These are phyloP conservation scores for Candida mesenterica DNA, from an alignment of 1,139 yeast species.

Conservation along the genomic window DNA sequence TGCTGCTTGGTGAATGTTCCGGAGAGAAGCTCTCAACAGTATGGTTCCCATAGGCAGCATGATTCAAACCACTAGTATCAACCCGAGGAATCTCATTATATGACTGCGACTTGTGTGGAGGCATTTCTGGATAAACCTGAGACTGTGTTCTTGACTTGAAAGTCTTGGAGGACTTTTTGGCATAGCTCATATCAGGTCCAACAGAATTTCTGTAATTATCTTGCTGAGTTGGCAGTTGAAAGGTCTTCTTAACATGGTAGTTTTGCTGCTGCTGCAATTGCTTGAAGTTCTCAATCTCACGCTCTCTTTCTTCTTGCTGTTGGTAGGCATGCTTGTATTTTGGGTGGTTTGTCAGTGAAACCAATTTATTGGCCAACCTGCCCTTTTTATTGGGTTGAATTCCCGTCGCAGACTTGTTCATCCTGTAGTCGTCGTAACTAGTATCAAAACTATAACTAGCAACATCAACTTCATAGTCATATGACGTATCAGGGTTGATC, in stretches of 20 bases:
- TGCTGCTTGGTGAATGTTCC: conserved; percentile 20
- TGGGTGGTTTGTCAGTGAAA: conserved; percentile 22
- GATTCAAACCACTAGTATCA: neutral
- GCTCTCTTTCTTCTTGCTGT: conserved; percentile 26
- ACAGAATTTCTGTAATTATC: conserved; percentile 8
- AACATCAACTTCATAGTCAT: conserved; percentile 20
- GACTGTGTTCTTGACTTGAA: conserved; percentile 19
- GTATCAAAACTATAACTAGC: conserved; percentile 24
- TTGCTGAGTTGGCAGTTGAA: conserved; percentile 7
- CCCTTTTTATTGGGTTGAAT: conserved; percentile 14
- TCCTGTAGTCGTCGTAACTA: conserved; percentile 22
- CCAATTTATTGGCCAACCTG: conserved; percentile 16
- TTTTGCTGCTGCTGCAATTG: conserved; percentile 33
- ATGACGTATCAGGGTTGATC: conserved; percentile 20
- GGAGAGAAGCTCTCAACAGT: conserved; percentile 30
- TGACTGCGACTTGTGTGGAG: conserved; percentile 14
- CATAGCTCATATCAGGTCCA: conserved; percentile 4
- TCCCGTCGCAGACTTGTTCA: conserved; percentile 11
- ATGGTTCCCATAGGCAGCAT: conserved; percentile 16
- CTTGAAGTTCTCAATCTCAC: conserved; percentile 33
- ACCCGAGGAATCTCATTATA: conserved; percentile 15
- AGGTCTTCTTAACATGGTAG: conserved; percentile 25
- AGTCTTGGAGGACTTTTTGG: conserved; percentile 1
- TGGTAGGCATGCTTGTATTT: conserved; percentile 19
- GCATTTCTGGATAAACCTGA: conserved; percentile 8